Percentiles rank a stretch among this genome's conserved stretches.
These are phyloP conservation scores for Colletotrichum simmondsii DNA, from an alignment of 2,329 filamentous ascomycete genomes.

Conservation along the genomic window DNA sequence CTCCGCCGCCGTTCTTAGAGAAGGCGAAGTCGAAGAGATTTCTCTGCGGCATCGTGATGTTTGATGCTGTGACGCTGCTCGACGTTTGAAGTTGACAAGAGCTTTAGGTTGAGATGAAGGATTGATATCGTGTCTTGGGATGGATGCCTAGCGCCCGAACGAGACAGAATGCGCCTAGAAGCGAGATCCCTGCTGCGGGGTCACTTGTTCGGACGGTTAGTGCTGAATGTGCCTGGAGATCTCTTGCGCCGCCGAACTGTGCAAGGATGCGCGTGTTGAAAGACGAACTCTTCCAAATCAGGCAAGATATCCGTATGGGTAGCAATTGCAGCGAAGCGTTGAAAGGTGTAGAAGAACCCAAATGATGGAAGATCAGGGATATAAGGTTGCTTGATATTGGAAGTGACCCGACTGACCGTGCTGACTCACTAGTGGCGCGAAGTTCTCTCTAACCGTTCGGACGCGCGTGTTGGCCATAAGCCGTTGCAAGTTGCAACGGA, in stretches of 20 bases:
- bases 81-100: neutral
- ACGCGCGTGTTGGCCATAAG: neutral
- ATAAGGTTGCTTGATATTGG: too few relatives aligned
- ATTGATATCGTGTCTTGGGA: neutral
- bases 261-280: neutral
- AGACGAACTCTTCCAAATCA: too few relatives aligned
- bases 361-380: too few relatives aligned
- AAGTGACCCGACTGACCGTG: neutral
- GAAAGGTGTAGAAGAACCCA: too few relatives aligned
- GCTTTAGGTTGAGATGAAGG: neutral
- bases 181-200: neutral
- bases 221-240: neutral
- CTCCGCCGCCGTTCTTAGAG: neutral
- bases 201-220: neutral
- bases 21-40: conserved; percentile 21
- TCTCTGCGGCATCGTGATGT: conserved; percentile 14
- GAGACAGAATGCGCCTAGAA: neutral
- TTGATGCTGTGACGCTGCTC: neutral
- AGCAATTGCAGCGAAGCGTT: too few relatives aligned
- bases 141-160: neutral
- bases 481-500: neutral
- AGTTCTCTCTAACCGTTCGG: neutral
- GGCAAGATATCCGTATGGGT: too few relatives aligned
- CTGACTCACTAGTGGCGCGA: neutral
- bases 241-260: neutral